Evolutionary conservation across 140 eudicot genomes (phyloP).

Genomic region (Senecio squalidus): DNA sequence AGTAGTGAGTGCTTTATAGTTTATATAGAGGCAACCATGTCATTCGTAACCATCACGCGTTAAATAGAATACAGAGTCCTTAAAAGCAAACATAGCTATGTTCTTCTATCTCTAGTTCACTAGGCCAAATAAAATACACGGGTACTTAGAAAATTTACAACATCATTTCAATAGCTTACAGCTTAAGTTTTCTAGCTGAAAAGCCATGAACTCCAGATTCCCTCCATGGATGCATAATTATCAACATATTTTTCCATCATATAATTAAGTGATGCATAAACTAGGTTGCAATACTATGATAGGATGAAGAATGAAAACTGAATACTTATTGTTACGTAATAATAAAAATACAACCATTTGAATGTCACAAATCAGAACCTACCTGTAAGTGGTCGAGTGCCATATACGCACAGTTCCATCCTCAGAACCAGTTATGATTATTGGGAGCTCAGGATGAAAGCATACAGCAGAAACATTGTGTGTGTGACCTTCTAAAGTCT

Average conservation of each 20-base stretch:
- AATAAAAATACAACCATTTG: constrained; percentile 4
- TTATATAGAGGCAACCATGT: not conserved
- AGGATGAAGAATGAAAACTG: not conserved
- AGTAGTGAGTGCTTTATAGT: too few species aligned
- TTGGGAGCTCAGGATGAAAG: constrained; percentile 83
- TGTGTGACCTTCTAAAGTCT: constrained; percentile 83
- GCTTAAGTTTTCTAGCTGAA: not conserved
- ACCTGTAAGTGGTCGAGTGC: constrained; percentile 79
- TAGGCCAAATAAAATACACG: not conserved
- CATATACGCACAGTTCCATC: constrained; percentile 83
- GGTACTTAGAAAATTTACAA: not conserved
- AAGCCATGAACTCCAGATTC: not conserved
- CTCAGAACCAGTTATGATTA: constrained; percentile 80
- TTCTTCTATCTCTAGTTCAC: constrained; percentile 12
- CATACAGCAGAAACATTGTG: constrained; percentile 82
- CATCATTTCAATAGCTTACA: constrained; percentile 1
- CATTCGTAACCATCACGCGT: constrained; percentile 2
- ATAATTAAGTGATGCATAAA: not conserved
- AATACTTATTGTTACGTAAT: not conserved
- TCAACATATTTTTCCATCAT: not conserved
- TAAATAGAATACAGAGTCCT: not conserved
- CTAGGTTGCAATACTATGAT: not conserved
- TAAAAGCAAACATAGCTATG: not conserved
- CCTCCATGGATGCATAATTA: not conserved
- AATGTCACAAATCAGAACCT: constrained; percentile 1